Evolutionary conservation across 441 rosid genomes (phyloP).

Genomic region (Pelargonium fulgidum): DNA sequence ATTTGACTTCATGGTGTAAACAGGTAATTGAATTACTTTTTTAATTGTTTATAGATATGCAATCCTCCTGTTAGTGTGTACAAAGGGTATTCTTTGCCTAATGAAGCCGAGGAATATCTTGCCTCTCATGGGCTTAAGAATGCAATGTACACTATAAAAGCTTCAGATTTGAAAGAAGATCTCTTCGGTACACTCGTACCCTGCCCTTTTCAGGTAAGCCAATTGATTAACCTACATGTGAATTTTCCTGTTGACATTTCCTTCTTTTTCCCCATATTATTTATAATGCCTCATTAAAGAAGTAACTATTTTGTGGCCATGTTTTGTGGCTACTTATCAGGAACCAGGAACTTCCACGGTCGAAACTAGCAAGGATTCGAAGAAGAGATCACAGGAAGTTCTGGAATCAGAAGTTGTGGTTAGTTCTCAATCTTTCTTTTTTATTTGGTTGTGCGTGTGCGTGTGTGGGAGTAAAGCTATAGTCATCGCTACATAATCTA

Average conservation of each 20-base stretch:
- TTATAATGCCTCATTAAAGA: background rate
- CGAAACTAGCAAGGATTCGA: slow-evolving; percentile 25
- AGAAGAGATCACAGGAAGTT: slow-evolving; percentile 36
- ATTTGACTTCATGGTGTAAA: slow-evolving; percentile 2
- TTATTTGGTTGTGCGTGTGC: background rate
- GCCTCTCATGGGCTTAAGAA: slow-evolving; percentile 58
- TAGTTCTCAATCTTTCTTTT: slow-evolving; percentile 12
- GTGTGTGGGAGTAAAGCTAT: background rate
- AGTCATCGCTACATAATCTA: slow-evolving; percentile 3
- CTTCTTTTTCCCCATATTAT: slow-evolving; percentile 5
- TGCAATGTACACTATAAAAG: slow-evolving; percentile 59
- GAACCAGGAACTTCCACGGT: slow-evolving; percentile 42
- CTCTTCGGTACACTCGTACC: slow-evolving; percentile 61
- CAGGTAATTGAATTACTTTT: background rate
- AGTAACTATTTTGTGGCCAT: background rate
- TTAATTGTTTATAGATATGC: slow-evolving; percentile 37
- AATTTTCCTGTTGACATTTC: slow-evolving; percentile 1
- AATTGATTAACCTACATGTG: background rate
- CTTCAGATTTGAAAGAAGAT: slow-evolving; percentile 61
- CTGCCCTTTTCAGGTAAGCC: slow-evolving; percentile 57
- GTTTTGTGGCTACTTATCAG: slow-evolving; percentile 24
- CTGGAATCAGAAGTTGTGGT: slow-evolving; percentile 26
- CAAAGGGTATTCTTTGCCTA: slow-evolving; percentile 56
- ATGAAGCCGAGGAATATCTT: slow-evolving; percentile 55
- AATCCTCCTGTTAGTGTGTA: slow-evolving; percentile 82